Percentiles rank a stretch among this genome's conserved stretches.
Evolutionary conservation across 2,329 filamentous ascomycete species (phyloP).

Genomic region (Ceratocystis cubensis): DNA sequence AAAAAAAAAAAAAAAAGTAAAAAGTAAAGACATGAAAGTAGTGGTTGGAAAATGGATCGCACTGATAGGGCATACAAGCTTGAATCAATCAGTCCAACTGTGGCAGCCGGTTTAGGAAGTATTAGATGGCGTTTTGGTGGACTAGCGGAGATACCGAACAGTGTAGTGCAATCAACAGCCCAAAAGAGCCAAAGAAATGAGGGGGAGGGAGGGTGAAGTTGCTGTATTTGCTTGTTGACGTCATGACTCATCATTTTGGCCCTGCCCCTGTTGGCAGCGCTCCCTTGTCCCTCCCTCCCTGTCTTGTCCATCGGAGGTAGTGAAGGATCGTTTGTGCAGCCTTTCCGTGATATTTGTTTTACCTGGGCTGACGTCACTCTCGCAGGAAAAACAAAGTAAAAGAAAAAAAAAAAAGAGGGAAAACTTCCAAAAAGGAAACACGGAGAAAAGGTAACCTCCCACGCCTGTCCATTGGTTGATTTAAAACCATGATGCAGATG

Average conservation of each 20-base stretch:
- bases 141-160: neutral
- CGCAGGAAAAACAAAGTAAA: neutral
- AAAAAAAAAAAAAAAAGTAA: too few relatives aligned
- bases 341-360: neutral
- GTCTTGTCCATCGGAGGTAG: neutral
- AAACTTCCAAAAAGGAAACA: neutral
- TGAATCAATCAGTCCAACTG: neutral
- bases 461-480: neutral
- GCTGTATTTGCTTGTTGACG: neutral
- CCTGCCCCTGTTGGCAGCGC: neutral
- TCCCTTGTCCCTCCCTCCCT: neutral
- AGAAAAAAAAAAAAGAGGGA: neutral
- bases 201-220: neutral
- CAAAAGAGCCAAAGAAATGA: neutral
- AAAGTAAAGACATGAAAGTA: too few relatives aligned
- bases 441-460: neutral
- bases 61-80: neutral
- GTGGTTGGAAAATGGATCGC: too few relatives aligned
- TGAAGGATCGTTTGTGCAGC: conserved; percentile 1
- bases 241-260: conserved; percentile 1
- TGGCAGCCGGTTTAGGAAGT: neutral
- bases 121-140: neutral
- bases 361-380: conserved; percentile 1
- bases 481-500: neutral
- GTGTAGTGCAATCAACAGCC: neutral